Evolutionary conservation across 2,329 filamentous ascomycete species (phyloP), one percentile per base, ranked within the genome.

Genomic region (Ceratocystis ficicola): DNA sequence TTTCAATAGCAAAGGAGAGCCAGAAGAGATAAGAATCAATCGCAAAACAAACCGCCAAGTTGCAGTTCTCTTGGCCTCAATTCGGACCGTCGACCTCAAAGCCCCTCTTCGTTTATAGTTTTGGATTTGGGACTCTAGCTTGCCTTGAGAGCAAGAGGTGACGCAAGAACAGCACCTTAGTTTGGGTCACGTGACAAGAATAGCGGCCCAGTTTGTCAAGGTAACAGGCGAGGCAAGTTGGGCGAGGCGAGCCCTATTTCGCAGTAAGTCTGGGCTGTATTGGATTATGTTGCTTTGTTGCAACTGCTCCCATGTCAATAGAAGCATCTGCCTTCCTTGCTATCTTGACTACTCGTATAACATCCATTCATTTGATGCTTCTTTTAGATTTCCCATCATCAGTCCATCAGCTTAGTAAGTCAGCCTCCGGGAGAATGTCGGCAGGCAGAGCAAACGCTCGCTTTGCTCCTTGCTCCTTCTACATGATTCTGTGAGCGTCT

Each of bases 31-130:
- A 17, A 8, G 10, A 59, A 59, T 7, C n/a, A 30, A 22, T 17
- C 30, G 28, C 25, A 59, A 36, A 25, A 8, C 55, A 25, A n/a
- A 6, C 30, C 20, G 50, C 17, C 25, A 20, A 20, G 28, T 59
- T 32, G 10, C n/a, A 6, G 55, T 5, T 30, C n/a, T 17, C 30
- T n/a, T 59, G 8, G 55, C 5, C n/a, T n/a, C 15, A 59, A 28
- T 30, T 36, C 32, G 8, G 32, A 59, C 15, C 55, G 30, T 22
- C 20, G 25, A 52, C 36, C 30, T 20, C 55, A 36, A 59, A 59
- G 55, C 55, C 55, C 55, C 55, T 59, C 55, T 59, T 59, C 28
- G 55, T n/a, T 36, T 59, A 15, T 28, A 52, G 48, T 25, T 28
- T 52, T 52, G 10, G n/a, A 5, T 10, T 50, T 50, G n/a, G 48